Conservation (phyloP, 441 rosid genomes). For the Euphorbia celastroides region DNA sequence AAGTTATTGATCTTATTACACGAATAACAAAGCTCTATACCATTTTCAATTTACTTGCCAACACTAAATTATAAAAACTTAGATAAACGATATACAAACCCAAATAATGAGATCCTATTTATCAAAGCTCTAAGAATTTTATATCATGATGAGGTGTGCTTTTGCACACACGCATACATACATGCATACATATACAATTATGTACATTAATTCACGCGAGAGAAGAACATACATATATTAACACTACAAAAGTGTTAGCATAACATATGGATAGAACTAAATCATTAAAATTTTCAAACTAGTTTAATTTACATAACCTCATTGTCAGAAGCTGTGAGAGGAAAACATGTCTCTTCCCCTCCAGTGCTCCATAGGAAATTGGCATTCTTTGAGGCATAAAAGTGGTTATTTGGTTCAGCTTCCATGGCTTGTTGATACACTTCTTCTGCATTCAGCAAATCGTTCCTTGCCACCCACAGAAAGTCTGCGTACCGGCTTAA, state of each 20-base stretch:
- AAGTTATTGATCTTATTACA: too few species aligned
- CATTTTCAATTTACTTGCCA: too few species aligned
- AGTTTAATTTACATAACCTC: conserved; percentile 3
- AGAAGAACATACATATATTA: too few species aligned
- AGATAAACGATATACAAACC: too few species aligned
- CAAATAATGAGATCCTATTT: too few species aligned
- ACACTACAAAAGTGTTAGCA: conserved; percentile 3
- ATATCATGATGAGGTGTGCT: too few species aligned
- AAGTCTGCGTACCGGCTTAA: conserved; percentile 56
- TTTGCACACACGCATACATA: too few species aligned
- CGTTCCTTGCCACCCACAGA: conserved; percentile 64
- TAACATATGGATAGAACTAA: neutral
- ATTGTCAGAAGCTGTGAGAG: conserved; percentile 22
- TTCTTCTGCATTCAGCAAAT: conserved; percentile 75
- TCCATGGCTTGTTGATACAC: conserved; percentile 54
- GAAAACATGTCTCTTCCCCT: conserved; percentile 70
- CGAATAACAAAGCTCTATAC: too few species aligned
- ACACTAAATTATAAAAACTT: too few species aligned
- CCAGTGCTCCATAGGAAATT: conserved; percentile 78
- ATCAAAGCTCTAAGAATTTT: too few species aligned
- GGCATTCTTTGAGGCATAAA: conserved; percentile 58
- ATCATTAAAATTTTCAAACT: neutral
- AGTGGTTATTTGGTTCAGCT: conserved; percentile 45
- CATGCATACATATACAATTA: too few species aligned
- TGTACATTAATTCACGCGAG: too few species aligned